Conservation (phyloP, 345 rosid species). For the Hibiscus trionum region DNA sequence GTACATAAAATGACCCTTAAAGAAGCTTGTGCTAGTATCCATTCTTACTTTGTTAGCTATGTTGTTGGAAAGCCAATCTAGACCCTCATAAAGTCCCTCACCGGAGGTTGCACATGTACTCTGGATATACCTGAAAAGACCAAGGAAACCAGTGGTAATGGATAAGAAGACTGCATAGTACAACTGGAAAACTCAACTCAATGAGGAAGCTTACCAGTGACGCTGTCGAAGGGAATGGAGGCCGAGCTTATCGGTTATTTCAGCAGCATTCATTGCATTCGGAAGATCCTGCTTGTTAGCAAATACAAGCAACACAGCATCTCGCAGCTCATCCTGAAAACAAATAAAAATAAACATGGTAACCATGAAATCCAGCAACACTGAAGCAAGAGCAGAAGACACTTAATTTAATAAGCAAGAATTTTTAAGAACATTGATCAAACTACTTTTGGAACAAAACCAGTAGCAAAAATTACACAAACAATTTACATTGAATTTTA, state of each 20-base stretch:
- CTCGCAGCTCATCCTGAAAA: constrained; percentile 78
- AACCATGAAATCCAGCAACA: not conserved
- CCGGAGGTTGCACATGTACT: constrained; percentile 91
- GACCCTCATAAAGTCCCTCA: constrained; percentile 84
- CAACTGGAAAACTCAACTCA: not conserved
- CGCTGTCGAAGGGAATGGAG: constrained; percentile 63
- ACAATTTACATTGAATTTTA: not conserved
- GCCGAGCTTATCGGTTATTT: constrained; percentile 72
- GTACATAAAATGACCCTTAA: not conserved
- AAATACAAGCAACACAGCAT: constrained; percentile 82
- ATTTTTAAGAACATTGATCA: not conserved
- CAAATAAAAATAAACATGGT: constrained; percentile 1
- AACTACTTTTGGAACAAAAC: not conserved
- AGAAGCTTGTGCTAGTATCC: not conserved
- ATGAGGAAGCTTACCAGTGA: constrained; percentile 36
- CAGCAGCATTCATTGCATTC: constrained; percentile 93
- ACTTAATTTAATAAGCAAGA: not conserved
- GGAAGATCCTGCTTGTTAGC: constrained; percentile 96
- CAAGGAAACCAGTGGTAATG: not conserved
- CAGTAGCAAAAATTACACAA: not conserved
- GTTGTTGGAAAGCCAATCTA: constrained; percentile 89
- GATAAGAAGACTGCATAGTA: not conserved
- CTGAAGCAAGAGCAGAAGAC: not conserved
- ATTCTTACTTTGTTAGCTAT: constrained; percentile 65
- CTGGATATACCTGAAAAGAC: constrained; percentile 74